Conservation (phyloP, 1,139 yeast species). For the Kodamaea arcana region DNA sequence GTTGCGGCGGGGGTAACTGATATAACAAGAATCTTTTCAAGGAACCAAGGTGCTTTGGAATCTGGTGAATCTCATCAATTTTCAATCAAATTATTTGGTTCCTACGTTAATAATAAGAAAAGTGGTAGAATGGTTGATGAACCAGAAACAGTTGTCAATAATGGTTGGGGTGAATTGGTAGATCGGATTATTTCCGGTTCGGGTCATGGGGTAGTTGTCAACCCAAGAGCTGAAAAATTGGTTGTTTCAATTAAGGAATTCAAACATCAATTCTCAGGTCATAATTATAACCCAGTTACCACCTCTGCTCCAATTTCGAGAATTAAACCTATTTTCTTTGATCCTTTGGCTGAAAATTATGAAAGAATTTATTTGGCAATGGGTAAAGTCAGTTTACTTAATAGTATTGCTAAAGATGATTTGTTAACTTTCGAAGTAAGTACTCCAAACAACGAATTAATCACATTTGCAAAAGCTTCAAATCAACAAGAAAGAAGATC, state of each 20-base stretch:
- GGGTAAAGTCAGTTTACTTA: slow-evolving; percentile 45
- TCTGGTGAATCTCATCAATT: slow-evolving; percentile 70
- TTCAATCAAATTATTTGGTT: slow-evolving; percentile 67
- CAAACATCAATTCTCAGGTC: slow-evolving; percentile 47
- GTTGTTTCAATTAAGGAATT: slow-evolving; percentile 73
- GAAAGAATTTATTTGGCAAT: slow-evolving; percentile 59
- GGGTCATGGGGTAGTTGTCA: slow-evolving; percentile 72
- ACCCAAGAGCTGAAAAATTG: slow-evolving; percentile 75
- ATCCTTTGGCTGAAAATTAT: slow-evolving; percentile 55
- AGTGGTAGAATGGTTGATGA: slow-evolving; percentile 17
- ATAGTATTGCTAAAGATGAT: slow-evolving; percentile 31
- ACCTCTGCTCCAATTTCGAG: slow-evolving; percentile 52
- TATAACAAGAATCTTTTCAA: slow-evolving; percentile 72
- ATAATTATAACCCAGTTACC: slow-evolving; percentile 36
- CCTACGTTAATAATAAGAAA: slow-evolving; percentile 47
- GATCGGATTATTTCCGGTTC: slow-evolving; percentile 79
- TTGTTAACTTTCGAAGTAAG: slow-evolving; percentile 48
- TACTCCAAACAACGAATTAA: slow-evolving; percentile 42
- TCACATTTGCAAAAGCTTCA: slow-evolving; percentile 63
- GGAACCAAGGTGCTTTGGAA: slow-evolving; percentile 55
- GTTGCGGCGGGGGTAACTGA: slow-evolving; percentile 89
- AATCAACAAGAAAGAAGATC: slow-evolving; percentile 50
- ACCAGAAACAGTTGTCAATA: slow-evolving; percentile 34
- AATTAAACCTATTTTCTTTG: slow-evolving; percentile 60
- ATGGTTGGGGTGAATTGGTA: slow-evolving; percentile 88